Base-by-base conservation (phyloP, 495 filamentous ascomycete genomes). In the Clavariopsis aquatica region DNA sequence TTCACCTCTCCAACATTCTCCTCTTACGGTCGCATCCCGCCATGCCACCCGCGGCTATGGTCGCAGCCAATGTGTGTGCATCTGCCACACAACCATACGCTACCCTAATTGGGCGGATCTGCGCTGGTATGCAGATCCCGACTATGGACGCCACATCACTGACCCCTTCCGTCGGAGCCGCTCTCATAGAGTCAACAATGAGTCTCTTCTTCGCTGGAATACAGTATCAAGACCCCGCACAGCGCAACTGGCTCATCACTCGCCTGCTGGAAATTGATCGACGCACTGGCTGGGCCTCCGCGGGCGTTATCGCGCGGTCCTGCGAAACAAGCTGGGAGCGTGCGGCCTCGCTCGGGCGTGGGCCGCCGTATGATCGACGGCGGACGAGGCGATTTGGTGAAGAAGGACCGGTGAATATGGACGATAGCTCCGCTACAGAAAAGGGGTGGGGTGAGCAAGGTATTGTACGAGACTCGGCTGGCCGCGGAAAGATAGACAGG, bases 41-140 rank as follows among this genome's bases (percentile, higher is more conserved):
- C 1, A 96, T 97, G 92, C 94, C 92, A 5, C 91, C 93, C 0
- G 83, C 91, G n/a, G 87, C 92, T 57, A 93, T 96, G 86, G 80
- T 89, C 43, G 90, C 93, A 6, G 89, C 89, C 0, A 86, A 85
- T 12, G 81, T 94, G 36, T 83, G 86, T 8, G 89, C 91, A 0
- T 75, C 77, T 2, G 81, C 86, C 52, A 96, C 94, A 2, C 84
- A 82, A 9, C 72, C 72, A 0, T 88, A 83, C 73, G 89, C 92
- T 2, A 84, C 87, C 65, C 83, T 85, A 60, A 86, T 97, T 31
- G 93, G 92, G 36, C 83, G 87, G 7, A 93, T 97, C 52, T 82
- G 85, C 7, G 91, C 91, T 0, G 94, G 91, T 1, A 80, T 98
- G 36, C 82, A 86, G 8, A 28, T 61, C 13, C 69, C 62, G n/a